Evolutionary conservation across 192 early-diverging fungal genomes (phyloP), one percentile per base, ranked within the genome.

Genomic region (Coemansia sp.): DNA sequence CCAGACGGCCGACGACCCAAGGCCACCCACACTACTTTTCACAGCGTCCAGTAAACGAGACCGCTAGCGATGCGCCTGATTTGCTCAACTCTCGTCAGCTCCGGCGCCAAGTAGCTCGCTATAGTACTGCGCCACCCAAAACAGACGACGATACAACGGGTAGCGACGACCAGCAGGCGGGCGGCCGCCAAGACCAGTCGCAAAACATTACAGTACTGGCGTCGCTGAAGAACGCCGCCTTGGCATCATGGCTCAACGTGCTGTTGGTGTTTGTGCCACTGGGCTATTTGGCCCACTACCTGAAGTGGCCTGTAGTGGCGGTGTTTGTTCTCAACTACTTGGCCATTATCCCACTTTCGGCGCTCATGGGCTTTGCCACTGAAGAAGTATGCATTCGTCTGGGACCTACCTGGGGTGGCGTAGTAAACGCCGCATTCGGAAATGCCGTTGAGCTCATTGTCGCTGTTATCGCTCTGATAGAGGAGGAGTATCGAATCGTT

Each of bases 271-370:
- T 95, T 70, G 81, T 92, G 18, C 96, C 96, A 2, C 66, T 97
- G 20, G 96, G 92, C 15, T 88, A 94, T 52, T 29, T 87, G 12
- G 84, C 92, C 27, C 71, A 84, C 52, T 74, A 81, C 35, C 60
- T 92, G n/a, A 43, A 71, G 11, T 95, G 92, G 93, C 65, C 78
- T 24, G 86, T 89, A 11, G 80, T 87, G 7, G 67, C 82, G 16
- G 75, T 85, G 16, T 98, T 98, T 79, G 55, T 89, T 38, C 74
- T 95, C 55, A 97, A 97, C 78, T 94, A 95, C 50, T 67, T 93
- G 47, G 94, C 93, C 24, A 92, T 97, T 65, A 81, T 98, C 24
- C 93, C 94, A 9, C 82, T 96, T 40, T 95, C 94, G 9, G 91
- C 93, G 78, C 82, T 98, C 59, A 85, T 98, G 39, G 94, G 91